phyloP scores from a whole-genome alignment of 1,139 yeast genomes.

The Sugiyamaella paludigena region DNA sequence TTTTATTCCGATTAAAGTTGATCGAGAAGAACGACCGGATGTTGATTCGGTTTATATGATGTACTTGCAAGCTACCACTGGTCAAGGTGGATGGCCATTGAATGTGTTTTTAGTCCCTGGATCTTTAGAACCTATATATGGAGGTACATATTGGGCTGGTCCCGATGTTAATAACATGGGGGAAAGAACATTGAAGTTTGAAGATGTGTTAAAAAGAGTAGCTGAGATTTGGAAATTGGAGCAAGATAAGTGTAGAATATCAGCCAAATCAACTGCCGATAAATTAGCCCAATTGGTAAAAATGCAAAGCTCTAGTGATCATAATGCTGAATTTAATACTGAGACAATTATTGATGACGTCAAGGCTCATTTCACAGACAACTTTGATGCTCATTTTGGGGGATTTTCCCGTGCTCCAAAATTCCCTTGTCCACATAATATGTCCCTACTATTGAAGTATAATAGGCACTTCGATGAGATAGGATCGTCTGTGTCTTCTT shows the following conservation, averaged over 20 bases:
- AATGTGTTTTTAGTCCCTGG: constrained; percentile 41
- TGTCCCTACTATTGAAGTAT: constrained; percentile 33
- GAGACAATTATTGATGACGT: constrained; percentile 26
- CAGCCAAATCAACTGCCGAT: constrained; percentile 28
- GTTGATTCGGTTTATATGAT: constrained; percentile 41
- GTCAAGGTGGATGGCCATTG: constrained; percentile 46
- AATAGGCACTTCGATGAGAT: constrained; percentile 12
- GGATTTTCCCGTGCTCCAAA: constrained; percentile 41
- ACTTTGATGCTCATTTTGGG: constrained; percentile 34
- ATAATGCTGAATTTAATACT: constrained; percentile 23
- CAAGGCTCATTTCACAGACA: constrained; percentile 30
- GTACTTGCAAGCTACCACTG: constrained; percentile 40
- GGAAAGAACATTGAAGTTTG: constrained; percentile 27
- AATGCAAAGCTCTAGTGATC: constrained; percentile 29
- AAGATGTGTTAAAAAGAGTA: constrained; percentile 32
- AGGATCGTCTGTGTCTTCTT: constrained; percentile 14
- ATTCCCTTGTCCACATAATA: constrained; percentile 38
- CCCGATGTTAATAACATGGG: constrained; percentile 30
- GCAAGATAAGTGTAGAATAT: constrained; percentile 27
- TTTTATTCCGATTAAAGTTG: constrained; percentile 40
- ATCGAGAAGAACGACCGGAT: constrained; percentile 42
- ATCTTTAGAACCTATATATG: constrained; percentile 38
- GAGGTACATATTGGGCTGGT: constrained; percentile 43
- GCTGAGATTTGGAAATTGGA: constrained; percentile 33
- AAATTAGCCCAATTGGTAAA: constrained; percentile 28